Conservation (phyloP, 2,329 filamentous ascomycete genomes). For the Monilinia laxa region DNA sequence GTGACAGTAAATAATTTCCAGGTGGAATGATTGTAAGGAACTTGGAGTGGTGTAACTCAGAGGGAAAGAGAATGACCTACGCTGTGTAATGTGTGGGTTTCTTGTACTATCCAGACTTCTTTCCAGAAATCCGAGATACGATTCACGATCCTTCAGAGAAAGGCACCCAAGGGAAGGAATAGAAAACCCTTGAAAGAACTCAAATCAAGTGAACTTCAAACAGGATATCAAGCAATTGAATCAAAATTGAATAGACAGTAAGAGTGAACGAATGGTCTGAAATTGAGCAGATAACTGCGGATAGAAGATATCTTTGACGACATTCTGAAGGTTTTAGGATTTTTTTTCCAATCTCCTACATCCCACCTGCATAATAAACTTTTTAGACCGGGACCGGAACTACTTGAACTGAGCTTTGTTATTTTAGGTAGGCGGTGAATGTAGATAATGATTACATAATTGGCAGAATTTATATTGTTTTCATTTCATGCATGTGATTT, state of each 20-base stretch:
- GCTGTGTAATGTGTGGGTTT: neutral
- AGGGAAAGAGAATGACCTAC: neutral
- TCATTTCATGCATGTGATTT: no score
- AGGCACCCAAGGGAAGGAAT: neutral
- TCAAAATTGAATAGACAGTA: neutral
- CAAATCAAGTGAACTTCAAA: neutral
- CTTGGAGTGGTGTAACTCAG: neutral
- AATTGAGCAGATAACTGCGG: constrained; percentile 9
- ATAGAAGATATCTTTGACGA: constrained; percentile 10
- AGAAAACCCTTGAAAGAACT: neutral
- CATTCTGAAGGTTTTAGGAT: constrained; percentile 24
- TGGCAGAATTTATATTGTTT: neutral
- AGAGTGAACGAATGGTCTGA: neutral
- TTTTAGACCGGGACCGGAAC: constrained; percentile 2
- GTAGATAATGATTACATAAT: neutral
- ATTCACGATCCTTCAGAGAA: no score
- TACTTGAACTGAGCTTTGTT: neutral
- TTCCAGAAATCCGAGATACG: no score
- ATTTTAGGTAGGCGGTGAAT: constrained; percentile 1
- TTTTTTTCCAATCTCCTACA: constrained; percentile 5
- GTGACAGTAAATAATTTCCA: constrained; percentile 17
- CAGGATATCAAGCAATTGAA: neutral
- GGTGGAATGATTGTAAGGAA: constrained; percentile 33
- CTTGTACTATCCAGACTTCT: no score
- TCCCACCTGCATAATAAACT: constrained; percentile 15